Conservation (phyloP, 345 rosid species). For the Nephelium lappaceum region DNA sequence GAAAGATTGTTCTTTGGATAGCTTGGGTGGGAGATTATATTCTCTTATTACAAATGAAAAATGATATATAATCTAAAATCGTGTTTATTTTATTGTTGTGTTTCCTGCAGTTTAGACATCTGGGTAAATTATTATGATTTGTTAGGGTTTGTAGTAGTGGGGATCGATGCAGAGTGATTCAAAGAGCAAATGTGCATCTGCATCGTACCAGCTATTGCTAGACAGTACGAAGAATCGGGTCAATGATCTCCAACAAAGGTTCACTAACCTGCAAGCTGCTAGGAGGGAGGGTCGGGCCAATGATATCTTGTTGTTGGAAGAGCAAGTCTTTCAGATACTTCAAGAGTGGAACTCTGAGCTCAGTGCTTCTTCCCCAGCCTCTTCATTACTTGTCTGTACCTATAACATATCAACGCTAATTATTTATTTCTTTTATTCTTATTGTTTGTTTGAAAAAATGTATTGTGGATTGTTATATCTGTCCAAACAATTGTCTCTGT, state of each 20-base stretch:
- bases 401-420: background rate
- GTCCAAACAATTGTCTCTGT: background rate
- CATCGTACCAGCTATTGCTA: slow-evolving; percentile 51
- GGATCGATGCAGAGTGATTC: slow-evolving; percentile 42
- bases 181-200: slow-evolving; percentile 52
- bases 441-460: background rate
- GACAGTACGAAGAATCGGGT: slow-evolving; percentile 64
- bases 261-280: slow-evolving; percentile 63
- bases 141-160: slow-evolving; percentile 11
- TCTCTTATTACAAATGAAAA: background rate
- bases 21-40: background rate
- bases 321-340: slow-evolving; percentile 65
- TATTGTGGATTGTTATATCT: background rate
- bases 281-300: slow-evolving; percentile 54
- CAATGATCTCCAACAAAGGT: slow-evolving; percentile 58
- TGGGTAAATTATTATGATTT: background rate
- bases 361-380: slow-evolving; percentile 59
- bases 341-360: slow-evolving; percentile 82
- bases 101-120: background rate
- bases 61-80: background rate
- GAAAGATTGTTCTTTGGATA: background rate
- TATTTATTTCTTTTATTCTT: slow-evolving; percentile 5
- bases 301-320: slow-evolving; percentile 62
- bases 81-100: background rate
- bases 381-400: slow-evolving; percentile 60